Evolutionary conservation across 805 yeast species (phyloP).

Genomic region (Starmerella floricola): DNA sequence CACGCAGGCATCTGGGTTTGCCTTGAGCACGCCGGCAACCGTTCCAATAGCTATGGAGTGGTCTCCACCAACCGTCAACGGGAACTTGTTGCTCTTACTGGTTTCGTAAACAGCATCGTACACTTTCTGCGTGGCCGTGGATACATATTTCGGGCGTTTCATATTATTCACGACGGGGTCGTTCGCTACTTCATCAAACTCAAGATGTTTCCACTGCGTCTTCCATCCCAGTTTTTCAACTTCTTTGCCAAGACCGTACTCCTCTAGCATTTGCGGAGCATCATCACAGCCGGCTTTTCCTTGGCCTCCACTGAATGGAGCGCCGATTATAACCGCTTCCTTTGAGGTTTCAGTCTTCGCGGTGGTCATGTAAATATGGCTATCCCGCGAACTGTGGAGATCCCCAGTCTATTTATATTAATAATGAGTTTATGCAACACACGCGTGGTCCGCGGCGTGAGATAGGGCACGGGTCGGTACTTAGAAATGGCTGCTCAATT

Average conservation of each 20-base stretch:
- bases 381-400: too few species aligned
- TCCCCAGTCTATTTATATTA: too few species aligned
- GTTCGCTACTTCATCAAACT: constrained; percentile 27
- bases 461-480: too few species aligned
- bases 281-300: constrained; percentile 85
- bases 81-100: constrained; percentile 42
- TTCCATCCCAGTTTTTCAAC: constrained; percentile 64
- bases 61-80: constrained; percentile 89
- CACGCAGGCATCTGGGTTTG: constrained; percentile 76
- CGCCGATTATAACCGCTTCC: constrained; percentile 43
- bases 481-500: too few species aligned
- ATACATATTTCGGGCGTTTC: constrained; percentile 68
- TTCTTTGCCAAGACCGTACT: constrained; percentile 56
- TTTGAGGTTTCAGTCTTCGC: constrained; percentile 1
- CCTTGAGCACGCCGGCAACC: constrained; percentile 65
- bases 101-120: constrained; percentile 47
- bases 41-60: constrained; percentile 95
- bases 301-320: constrained; percentile 95
- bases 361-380: background rate
- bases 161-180: constrained; percentile 46
- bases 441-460: too few species aligned
- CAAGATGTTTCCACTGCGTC: constrained; percentile 33
- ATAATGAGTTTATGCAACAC: too few species aligned
- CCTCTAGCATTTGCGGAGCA: constrained; percentile 74
- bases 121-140: constrained; percentile 54